A percentile compares a stretch with the other conserved stretches of the same genome.
Evolutionary conservation across 306 rosid species (phyloP).

Genomic region (Castanea mollissima): DNA sequence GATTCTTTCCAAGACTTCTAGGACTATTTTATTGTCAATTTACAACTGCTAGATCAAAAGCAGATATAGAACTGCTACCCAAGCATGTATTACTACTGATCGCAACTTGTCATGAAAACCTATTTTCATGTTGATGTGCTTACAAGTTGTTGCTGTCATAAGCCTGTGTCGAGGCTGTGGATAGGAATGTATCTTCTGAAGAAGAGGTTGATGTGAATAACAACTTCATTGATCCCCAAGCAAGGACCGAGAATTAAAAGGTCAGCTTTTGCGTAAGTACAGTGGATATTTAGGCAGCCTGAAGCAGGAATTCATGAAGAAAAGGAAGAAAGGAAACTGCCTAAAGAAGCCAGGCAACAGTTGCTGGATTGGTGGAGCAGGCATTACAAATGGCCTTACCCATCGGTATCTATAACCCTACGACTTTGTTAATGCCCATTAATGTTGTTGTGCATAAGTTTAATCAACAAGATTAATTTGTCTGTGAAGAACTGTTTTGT

Average conservation of each 20-base stretch:
- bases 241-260: conserved; percentile 81
- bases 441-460: not conserved
- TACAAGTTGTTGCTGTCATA: not conserved
- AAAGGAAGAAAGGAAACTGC: conserved; percentile 91
- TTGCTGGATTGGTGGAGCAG: conserved; percentile 97
- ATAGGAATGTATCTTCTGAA: conserved; percentile 81
- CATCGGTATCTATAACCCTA: conserved; percentile 51
- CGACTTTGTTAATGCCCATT: not conserved
- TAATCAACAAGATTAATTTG: no score
- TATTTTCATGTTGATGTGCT: not conserved
- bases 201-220: conserved; percentile 72
- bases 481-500: no score
- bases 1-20: not conserved
- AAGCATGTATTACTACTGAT: no score
- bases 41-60: not conserved
- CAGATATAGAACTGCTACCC: not conserved
- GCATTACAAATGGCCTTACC: conserved; percentile 99
- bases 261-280: conserved; percentile 85
- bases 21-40: not conserved
- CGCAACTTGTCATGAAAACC: not conserved
- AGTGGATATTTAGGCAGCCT: conserved; percentile 92
- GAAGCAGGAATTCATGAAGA: conserved; percentile 97
- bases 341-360: conserved; percentile 96
- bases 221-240: conserved; percentile 70
- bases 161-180: conserved; percentile 54